A percentile compares a stretch with the other conserved stretches of the same genome.
phyloP scores from a whole-genome alignment of 1,284 basidiomycete genomes.

The Pseudozyma hubeiensis region DNA sequence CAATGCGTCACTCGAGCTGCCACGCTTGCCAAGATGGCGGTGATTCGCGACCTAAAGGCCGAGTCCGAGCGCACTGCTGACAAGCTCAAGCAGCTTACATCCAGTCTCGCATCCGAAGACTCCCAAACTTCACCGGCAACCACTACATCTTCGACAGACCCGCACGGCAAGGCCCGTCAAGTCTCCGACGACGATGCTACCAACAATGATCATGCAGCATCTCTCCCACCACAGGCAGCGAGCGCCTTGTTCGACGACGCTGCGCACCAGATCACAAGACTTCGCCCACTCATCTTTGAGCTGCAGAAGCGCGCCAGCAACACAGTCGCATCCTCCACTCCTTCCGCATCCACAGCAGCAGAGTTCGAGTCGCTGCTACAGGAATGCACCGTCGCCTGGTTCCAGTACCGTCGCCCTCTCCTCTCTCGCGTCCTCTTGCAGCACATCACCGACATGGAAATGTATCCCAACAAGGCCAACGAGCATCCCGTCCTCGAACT shows the following conservation, averaged over 20 bases:
- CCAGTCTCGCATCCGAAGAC: conserved; percentile 1
- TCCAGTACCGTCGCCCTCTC: conserved; percentile 38
- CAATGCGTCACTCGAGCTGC: conserved; percentile 58
- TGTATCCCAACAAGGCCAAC: background rate
- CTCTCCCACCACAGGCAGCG: background rate
- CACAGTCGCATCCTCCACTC: conserved; percentile 2
- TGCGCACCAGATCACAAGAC: conserved; percentile 26
- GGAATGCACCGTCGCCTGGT: conserved; percentile 55
- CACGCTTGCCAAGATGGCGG: conserved; percentile 53
- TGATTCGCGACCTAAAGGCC: conserved; percentile 29
- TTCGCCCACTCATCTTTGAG: conserved; percentile 50
- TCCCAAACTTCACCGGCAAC: background rate
- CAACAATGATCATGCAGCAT: background rate
- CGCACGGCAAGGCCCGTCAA: conserved; percentile 34
- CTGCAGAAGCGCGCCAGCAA: conserved; percentile 33
- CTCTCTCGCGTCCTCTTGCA: conserved; percentile 34
- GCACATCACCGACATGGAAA: conserved; percentile 39
- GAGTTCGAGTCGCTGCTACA: conserved; percentile 52
- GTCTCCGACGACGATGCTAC: conserved; percentile 5
- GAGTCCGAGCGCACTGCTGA: conserved; percentile 14
- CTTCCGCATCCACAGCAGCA: conserved; percentile 32
- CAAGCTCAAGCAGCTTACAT: conserved; percentile 35
- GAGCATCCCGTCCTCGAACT: conserved; percentile 8
- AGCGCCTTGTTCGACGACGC: conserved; percentile 18
- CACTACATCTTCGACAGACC: background rate